Evolutionary conservation across 495 filamentous ascomycete genomes (phyloP), one percentile per base, ranked within the genome.

Genomic region (Jackrogersella minutella): DNA sequence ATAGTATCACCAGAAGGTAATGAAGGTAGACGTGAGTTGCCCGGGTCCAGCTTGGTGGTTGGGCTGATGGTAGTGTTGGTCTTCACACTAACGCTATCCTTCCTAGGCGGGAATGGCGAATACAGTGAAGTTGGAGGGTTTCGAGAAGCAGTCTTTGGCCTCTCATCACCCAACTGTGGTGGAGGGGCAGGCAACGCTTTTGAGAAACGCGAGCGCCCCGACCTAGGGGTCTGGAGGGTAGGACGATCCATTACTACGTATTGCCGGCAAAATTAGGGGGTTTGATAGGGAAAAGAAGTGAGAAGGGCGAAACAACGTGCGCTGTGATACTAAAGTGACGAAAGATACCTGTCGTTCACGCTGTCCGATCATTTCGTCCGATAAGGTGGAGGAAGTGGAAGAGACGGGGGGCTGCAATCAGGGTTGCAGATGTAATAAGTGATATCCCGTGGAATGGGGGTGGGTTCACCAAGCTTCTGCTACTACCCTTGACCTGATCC

Each of bases 121-220:
- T 62, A 59, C 28, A 61, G 44, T 33, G 62, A 56, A 59, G 58
- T 21, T 40, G 61, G 54, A 28, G 66, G 53, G 2, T 65, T 33
- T 53, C 60, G 69, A 62, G 58, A 28, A 52, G 58, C 55, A n/a
- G 61, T 59, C 58, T n/a, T 39, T 30, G 64, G 53, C 44, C 33
- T 47, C 13, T 66, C 64, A 37, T 65, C 47, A 13, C 64, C 69
- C 16, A 65, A 50, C 17, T 34, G 58, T 31, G 66, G 64, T 34
- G 69, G 69, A 63, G 70, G 70, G 52, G 63, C 64, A 40, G 74
- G 74, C 39, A 77, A 62, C 41, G 74, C 74, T 65, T 77, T 77
- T 52, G 74, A 77, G 54, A 75, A 75, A 58, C 74, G 74, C 30
- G 74, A 77, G 39, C 69, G 66, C 40, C 73, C 73, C 68, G 57